Base-by-base conservation (phyloP, 2,329 filamentous ascomycete genomes). In the Colletotrichum noveboracense region DNA sequence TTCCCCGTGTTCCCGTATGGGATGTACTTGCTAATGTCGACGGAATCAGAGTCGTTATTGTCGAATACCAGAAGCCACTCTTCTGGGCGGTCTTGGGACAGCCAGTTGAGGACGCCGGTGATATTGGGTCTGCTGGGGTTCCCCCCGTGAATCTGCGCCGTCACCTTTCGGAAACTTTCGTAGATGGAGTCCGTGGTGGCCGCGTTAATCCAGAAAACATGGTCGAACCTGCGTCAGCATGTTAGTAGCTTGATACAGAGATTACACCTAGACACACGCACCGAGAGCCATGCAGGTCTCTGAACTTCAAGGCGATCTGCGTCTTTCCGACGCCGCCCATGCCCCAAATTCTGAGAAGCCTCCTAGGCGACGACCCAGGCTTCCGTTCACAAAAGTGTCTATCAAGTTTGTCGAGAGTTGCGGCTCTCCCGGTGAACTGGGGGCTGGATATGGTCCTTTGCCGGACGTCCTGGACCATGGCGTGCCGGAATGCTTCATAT, bases 11-110 rank as follows among this genome's bases (percentile, higher is more conserved):
- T 66, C 2, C 79, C 72, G 0, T 48, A 62, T 0, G 82, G 83
- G 3, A 81, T 9, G 18, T 68, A 77, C 1, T 28, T 43, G 30
- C 60, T 58, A 5, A 80, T 18, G n/a, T 79, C 75, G 1, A 65
- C 77, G 12, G 55, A 71, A 43, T 68, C 64, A 12, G 52, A 70
- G 38, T 67, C 65, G 48, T 79, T 79, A n/a, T 84, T 80, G 69
- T 84, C 83, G n/a, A 83, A 79, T 0, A 84, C 71, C 2, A 84
- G 78, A 3, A 84, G 78, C 82, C 82, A 83, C 8, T 81, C 78
- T 2, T 78, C 77, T 6, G 69, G 14, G 4, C 71, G 71, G 1
- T 43, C 13, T 14, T 71, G 76, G 14, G 28, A 28, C 21, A 83
- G 71, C 79, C 77, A 78, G 5, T 66, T 24, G 34, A 78, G 66